Evolutionary conservation across 2,329 filamentous ascomycete species (phyloP).

Genomic region (Paecilomyces variotii): DNA sequence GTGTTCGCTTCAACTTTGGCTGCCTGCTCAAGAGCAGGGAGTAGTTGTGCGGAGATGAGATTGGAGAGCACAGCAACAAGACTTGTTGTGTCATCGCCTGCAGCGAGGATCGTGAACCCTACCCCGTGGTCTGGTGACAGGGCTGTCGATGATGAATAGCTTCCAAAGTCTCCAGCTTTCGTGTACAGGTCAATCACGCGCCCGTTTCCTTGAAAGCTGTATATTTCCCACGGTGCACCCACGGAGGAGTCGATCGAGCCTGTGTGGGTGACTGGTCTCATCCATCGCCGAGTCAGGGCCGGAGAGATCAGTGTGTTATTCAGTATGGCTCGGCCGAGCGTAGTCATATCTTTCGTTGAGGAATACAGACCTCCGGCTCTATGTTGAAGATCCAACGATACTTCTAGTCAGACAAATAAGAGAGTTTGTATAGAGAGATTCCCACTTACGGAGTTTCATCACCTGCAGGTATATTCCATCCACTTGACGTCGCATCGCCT

Average conservation of each 20-base stretch:
- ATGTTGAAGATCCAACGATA: background rate
- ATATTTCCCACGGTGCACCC: slow-evolving; percentile 34
- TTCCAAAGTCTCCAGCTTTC: slow-evolving; percentile 3
- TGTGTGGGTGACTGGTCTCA: slow-evolving; percentile 34
- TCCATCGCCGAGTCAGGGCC: slow-evolving; percentile 30
- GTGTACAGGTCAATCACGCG: slow-evolving; percentile 30
- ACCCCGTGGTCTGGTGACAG: slow-evolving; percentile 7
- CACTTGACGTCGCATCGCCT: background rate
- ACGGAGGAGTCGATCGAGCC: slow-evolving; percentile 23
- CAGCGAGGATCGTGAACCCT: slow-evolving; percentile 1
- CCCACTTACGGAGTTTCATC: background rate
- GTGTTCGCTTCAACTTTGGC: background rate
- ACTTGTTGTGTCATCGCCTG: background rate
- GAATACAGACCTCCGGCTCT: slow-evolving; percentile 26
- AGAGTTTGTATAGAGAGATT: background rate
- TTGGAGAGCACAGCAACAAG: background rate
- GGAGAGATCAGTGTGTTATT: slow-evolving; percentile 26
- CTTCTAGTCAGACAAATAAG: background rate
- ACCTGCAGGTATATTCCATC: background rate
- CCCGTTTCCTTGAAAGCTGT: slow-evolving; percentile 7
- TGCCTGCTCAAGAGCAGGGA: slow-evolving; percentile 3
- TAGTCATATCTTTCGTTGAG: slow-evolving; percentile 27
- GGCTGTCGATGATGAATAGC: slow-evolving; percentile 1
- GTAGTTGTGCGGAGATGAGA: background rate
- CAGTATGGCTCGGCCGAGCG: slow-evolving; percentile 32